phyloP scores from a whole-genome alignment of 805 yeast species.

The Kodamaea neixiangensis region DNA sequence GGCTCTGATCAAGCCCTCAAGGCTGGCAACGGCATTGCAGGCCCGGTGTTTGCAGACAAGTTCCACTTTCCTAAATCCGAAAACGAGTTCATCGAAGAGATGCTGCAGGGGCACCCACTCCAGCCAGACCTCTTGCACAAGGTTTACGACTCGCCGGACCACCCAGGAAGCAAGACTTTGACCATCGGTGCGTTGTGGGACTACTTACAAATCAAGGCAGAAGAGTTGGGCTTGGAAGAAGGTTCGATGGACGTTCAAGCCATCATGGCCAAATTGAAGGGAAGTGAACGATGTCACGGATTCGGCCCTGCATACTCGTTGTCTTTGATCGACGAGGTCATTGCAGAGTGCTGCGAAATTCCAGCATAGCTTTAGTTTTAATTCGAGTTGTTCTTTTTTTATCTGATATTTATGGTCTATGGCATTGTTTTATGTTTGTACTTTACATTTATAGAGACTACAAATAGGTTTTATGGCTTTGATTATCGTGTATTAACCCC shows the following conservation, averaged over 20 bases:
- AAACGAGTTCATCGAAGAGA: conserved; percentile 32
- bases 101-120: conserved; percentile 31
- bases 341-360: conserved; percentile 19
- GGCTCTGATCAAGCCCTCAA: conserved; percentile 6
- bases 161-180: conserved; percentile 51
- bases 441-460: neutral
- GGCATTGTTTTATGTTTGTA: neutral
- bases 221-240: conserved; percentile 46
- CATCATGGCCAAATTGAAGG: conserved; percentile 61
- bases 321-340: conserved; percentile 41
- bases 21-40: neutral
- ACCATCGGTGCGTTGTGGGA: conserved; percentile 87
- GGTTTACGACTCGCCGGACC: conserved; percentile 37
- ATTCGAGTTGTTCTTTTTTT: neutral
- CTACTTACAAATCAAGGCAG: conserved; percentile 53
- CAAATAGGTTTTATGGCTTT: neutral
- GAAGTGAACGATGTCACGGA: conserved; percentile 77
- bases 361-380: neutral
- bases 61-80: conserved; percentile 39
- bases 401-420: neutral
- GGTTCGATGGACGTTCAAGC: conserved; percentile 54
- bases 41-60: conserved; percentile 11
- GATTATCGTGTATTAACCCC: no score
- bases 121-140: conserved; percentile 24
- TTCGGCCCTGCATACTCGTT: conserved; percentile 69